These are phyloP conservation scores for Aspergillus felis DNA, from an alignment of 2,329 filamentous ascomycete genomes.

Conservation along the genomic window DNA sequence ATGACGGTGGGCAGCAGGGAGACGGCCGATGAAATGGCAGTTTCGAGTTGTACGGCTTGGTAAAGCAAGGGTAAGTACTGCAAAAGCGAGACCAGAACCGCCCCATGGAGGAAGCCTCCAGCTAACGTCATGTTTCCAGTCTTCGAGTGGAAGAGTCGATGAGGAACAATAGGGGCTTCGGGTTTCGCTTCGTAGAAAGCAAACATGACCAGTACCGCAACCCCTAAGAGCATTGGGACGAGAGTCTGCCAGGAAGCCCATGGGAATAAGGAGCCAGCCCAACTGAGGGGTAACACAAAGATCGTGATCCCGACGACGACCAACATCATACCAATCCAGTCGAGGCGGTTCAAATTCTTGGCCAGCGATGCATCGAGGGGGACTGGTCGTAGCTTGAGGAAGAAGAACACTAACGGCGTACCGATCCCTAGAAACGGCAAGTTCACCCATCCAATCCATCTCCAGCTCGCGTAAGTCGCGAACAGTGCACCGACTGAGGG, in stretches of 20 bases:
- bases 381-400: constrained; percentile 48
- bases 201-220: constrained; percentile 49
- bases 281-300: constrained; percentile 58
- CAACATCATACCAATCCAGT: constrained; percentile 58
- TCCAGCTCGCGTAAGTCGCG: constrained; percentile 17
- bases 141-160: constrained; percentile 41
- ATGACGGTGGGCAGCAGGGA: constrained; percentile 46
- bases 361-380: constrained; percentile 43
- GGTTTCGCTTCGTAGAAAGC: constrained; percentile 51
- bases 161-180: constrained; percentile 45
- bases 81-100: constrained; percentile 43
- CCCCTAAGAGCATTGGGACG: constrained; percentile 56
- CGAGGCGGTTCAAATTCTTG: constrained; percentile 51
- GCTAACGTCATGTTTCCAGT: constrained; percentile 46
- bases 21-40: constrained; percentile 51
- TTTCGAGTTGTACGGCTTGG: constrained; percentile 47
- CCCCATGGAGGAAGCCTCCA: constrained; percentile 54
- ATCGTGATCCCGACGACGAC: constrained; percentile 56
- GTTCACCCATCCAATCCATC: constrained; percentile 70
- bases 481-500: constrained; percentile 26
- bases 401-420: constrained; percentile 39
- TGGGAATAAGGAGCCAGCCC: constrained; percentile 60
- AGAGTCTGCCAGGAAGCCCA: constrained; percentile 60
- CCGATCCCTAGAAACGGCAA: constrained; percentile 43
- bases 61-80: constrained; percentile 50